Evolutionary conservation across 2,329 filamentous ascomycete species (phyloP), one percentile per base, ranked within the genome.

Genomic region (Colletotrichum magnum): DNA sequence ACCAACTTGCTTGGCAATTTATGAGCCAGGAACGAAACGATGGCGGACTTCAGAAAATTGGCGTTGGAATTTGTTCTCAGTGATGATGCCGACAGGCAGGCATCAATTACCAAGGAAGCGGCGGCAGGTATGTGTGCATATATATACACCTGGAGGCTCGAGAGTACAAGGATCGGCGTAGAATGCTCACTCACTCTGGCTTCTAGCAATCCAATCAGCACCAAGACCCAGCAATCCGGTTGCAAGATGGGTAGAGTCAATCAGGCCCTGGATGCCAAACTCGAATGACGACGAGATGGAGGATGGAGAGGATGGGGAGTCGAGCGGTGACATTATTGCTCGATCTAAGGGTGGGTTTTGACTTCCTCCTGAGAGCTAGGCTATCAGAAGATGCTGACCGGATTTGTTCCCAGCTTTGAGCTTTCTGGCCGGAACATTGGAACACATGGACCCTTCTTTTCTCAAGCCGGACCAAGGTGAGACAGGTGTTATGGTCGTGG

Each of bases 381-480:
- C 28, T 28, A 45, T n/a, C 7, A 13, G 16, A 39, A 21, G 28
- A 56, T 39, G 16, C 47, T 68, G 53, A 64, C 64, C 26, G 47
- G 4, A 16, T 18, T 39, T 9, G 39, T 2, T 24, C 10, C 15
- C 48, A 87, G 88, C 88, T 6, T 75, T 90, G 57, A 83, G 85
- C n/a, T 90, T 89, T 70, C 79, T 90, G 32, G 86, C 88, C 1
- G 78, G 79, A 24, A 89, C 88, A 0, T 77, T 90, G 15, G 79
- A 84, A 56, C 79, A 81, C n/a, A 73, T 90, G 15, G 82, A 81
- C 9, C 77, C 78, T 12, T 81, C 82, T 53, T 75, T 82, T 15
- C 75, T 90, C 39, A 87, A 84, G 61, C 75, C 81, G 5, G 86
- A 86, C 57, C 87, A 89, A 77, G 79, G 85, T 86, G 77, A 68